Base-by-base conservation (phyloP, 345 rosid species). In the Arabidopsis arenosa region DNA sequence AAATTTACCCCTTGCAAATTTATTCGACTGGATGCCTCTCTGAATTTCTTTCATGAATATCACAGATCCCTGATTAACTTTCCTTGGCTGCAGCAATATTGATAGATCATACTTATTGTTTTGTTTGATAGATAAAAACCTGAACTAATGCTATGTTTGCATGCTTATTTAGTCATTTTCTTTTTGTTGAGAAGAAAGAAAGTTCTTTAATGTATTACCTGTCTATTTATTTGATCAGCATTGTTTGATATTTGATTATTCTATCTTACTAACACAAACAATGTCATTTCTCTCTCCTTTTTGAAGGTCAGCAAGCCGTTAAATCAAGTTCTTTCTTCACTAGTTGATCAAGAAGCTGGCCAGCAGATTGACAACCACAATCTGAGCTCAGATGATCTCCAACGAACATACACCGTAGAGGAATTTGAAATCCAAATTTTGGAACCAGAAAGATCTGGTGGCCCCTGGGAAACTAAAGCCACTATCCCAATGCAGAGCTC, bases 311-410 rank as follows among this genome's bases (percentile, higher is more conserved):
- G 80, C 40, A 93, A 89, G 78, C 96, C 99, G 61, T 52, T 89
- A 45, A 90, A 88, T 87, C 99, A 90, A 84, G 96, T 92, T 57
- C 88, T 92, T 80, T 92, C 97, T 26, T 87, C 93, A 5, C 85
- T 95, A 78, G 86, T 92, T 85, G 98, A 95, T 83, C 97, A 89
- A 83, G 99, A 95, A 83, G 89, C 74, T 80, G 91, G 96, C 79
- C 97, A 90, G 86, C 96, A 90, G 84, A 80, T 86, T 76, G 99
- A 92, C 77, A 89, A 74, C 82, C 92, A 86, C 62, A 92, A 85
- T 80, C 75, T 90, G 74, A 86, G 86, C 79, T 75, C 93, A 61
- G 97, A 87, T 72, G 99, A 92, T 39, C 78, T 89, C 69, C 91
- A 86, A 48, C 86, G 81, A 70, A 87, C 96, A 60, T 95, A 92